Evolutionary conservation across 257 asterid genomes (phyloP).

Genomic region (Lavandula angustifolia): DNA sequence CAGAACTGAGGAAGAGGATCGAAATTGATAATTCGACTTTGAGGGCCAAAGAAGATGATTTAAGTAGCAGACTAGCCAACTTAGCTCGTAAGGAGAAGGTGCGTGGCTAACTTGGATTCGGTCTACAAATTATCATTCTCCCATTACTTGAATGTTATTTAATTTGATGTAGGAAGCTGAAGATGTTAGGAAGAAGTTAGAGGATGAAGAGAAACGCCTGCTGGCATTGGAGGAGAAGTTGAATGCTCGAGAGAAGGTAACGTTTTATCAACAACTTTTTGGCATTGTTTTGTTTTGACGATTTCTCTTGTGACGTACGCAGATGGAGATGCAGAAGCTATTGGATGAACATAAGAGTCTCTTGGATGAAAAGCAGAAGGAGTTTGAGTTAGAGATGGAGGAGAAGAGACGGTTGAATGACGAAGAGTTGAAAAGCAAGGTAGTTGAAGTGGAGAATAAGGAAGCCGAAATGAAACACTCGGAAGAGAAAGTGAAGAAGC

Average conservation of each 20-base stretch:
- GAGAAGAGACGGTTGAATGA: conserved; percentile 64
- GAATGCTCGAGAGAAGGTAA: conserved; percentile 65
- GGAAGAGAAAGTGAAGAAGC: conserved; percentile 86
- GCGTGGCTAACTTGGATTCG: conserved; percentile 31
- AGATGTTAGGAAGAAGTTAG: conserved; percentile 51
- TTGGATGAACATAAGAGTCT: conserved; percentile 70
- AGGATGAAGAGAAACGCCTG: conserved; percentile 67
- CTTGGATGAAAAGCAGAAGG: conserved; percentile 67
- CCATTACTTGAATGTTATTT: conserved; percentile 24
- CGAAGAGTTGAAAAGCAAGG: conserved; percentile 69
- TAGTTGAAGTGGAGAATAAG: conserved; percentile 71
- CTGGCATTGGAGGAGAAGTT: conserved; percentile 73
- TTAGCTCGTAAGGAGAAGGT: conserved; percentile 72
- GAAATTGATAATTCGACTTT: conserved; percentile 56
- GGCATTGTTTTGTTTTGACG: conserved; percentile 19
- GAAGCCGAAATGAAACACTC: conserved; percentile 76
- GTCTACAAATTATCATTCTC: conserved; percentile 1
- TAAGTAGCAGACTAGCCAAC: conserved; percentile 55
- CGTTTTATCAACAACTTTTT: conserved; percentile 21
- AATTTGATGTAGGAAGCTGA: conserved; percentile 74
- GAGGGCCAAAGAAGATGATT: conserved; percentile 80
- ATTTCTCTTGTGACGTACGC: conserved; percentile 34
- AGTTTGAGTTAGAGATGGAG: conserved; percentile 75
- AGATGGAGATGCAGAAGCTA: conserved; percentile 87
- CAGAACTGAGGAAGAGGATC: conserved; percentile 64